Evolutionary conservation across 352 stramenopile species (phyloP), one percentile per base, ranked within the genome.

Genomic region (Phytophthora ramorum): DNA sequence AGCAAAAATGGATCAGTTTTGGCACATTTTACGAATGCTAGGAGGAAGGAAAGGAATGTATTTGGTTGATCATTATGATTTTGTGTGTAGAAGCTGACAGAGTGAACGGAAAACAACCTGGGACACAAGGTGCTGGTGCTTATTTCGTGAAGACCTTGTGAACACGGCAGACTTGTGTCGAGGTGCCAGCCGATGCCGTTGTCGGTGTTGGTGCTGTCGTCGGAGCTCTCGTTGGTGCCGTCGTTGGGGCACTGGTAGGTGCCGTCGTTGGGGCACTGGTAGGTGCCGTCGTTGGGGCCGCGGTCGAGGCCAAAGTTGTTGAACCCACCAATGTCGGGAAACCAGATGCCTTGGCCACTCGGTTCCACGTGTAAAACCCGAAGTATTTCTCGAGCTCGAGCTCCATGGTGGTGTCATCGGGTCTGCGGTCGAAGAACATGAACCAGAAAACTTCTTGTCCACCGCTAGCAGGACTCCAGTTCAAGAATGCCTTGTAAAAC

Each of bases 381-480:
- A 96, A 94, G 57, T 90, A 87, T 43, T 46, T 82, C 54, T 95
- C 85, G 3, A 92, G 69, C 4, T 89, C 77, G 2, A 74, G 19
- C 19, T 9, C 35, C 69, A 90, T 76, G 13, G 79, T 82, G 13
- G 40, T 75, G 69, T 92, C 85, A 44, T 81, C 67, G 0, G 72
- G 71, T 17, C 67, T 49, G 19, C 81, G 83, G 41, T 94, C 84
- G 44, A 92, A 96, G 50, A 90, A 86, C 72, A 85, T 90, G 70
- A 93, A 93, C 87, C 85, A 96, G 48, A 93, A 96, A 7, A 73
- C 59, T 47, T 90, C 76, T 16, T 77, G 63, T 3, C 84, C 82
- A 1, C 77, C 77, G 0, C 38, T 58, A 0, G 28, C 55, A 9
- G 84, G 85, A 9, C 60, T 81, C 85, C 85, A 93, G 45, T 89